These are phyloP conservation scores for Capsicum chinense DNA, from an alignment of 257 asterid species.

Conservation along the genomic window DNA sequence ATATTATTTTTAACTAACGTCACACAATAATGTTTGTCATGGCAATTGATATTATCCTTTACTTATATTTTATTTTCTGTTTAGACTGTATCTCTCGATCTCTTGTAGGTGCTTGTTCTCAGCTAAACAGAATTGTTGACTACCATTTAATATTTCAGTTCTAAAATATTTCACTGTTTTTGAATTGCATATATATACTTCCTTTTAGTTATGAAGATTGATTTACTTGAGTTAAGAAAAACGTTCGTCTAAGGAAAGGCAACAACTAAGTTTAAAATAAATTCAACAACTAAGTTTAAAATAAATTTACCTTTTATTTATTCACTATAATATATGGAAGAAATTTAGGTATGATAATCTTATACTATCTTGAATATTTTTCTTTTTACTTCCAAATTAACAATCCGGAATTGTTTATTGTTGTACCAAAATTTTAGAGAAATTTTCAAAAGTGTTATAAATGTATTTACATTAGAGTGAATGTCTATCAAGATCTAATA, in stretches of 20 bases:
- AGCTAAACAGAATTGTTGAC: not conserved
- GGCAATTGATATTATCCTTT: too few relatives aligned
- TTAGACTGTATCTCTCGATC: not conserved
- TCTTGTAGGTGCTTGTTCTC: not conserved
- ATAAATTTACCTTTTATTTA: not conserved
- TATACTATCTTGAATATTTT: not conserved
- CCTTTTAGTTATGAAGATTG: not conserved
- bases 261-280: not conserved
- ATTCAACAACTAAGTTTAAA: not conserved
- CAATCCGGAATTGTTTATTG: not conserved
- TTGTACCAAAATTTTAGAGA: not conserved
- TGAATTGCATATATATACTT: not conserved
- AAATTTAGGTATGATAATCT: not conserved
- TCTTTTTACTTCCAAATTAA: not conserved
- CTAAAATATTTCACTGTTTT: not conserved
- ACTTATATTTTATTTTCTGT: not conserved
- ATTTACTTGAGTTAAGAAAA: not conserved
- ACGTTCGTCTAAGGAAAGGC: not conserved
- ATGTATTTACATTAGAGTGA: too few relatives aligned
- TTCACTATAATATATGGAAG: not conserved
- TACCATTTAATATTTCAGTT: not conserved
- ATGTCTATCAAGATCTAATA: too few relatives aligned
- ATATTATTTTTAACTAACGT: not conserved
- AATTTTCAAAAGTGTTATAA: not conserved
- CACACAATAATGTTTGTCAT: too few relatives aligned